Evolutionary conservation across 805 yeast genomes (phyloP).

Genomic region (Blastobotrys americana): DNA sequence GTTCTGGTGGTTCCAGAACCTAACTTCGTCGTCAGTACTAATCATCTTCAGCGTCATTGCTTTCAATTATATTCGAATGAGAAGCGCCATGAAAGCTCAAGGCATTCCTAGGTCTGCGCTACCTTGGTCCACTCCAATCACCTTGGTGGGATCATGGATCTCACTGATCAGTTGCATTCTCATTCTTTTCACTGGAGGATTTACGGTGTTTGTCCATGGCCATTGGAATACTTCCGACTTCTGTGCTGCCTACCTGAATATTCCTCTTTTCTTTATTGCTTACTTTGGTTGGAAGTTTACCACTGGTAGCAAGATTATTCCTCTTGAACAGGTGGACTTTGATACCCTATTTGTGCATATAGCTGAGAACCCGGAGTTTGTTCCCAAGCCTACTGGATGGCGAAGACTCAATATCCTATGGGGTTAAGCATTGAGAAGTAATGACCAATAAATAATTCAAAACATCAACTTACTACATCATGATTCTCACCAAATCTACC

Average conservation of each 20-base stretch:
- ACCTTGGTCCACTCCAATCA: slow-evolving; percentile 38
- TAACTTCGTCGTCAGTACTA: slow-evolving; percentile 38
- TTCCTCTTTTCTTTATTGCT: slow-evolving; percentile 44
- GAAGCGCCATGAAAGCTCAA: slow-evolving; percentile 35
- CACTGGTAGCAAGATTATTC: slow-evolving; percentile 10
- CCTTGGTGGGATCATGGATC: slow-evolving; percentile 28
- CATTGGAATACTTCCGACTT: slow-evolving; percentile 52
- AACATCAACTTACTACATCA: too few relatives aligned
- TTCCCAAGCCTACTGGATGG: not conserved
- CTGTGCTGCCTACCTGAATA: slow-evolving; percentile 60
- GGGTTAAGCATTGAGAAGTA: too few relatives aligned
- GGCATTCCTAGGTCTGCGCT: slow-evolving; percentile 38
- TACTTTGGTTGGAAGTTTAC: slow-evolving; percentile 54
- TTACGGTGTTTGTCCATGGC: slow-evolving; percentile 57
- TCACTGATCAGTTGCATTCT: slow-evolving; percentile 11
- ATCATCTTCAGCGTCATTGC: slow-evolving; percentile 50
- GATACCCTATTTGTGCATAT: slow-evolving; percentile 8
- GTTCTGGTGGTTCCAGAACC: slow-evolving; percentile 41
- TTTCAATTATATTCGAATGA: slow-evolving; percentile 43
- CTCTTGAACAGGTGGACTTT: slow-evolving; percentile 12
- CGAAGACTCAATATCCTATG: not conserved
- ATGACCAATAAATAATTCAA: too few relatives aligned
- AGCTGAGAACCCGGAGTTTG: slow-evolving; percentile 1
- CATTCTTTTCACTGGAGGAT: slow-evolving; percentile 57
- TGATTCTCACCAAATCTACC: too few relatives aligned